Evolutionary conservation across 805 yeast species (phyloP), one percentile per base, ranked within the genome.

Genomic region (Tanozyma kutaoensis): DNA sequence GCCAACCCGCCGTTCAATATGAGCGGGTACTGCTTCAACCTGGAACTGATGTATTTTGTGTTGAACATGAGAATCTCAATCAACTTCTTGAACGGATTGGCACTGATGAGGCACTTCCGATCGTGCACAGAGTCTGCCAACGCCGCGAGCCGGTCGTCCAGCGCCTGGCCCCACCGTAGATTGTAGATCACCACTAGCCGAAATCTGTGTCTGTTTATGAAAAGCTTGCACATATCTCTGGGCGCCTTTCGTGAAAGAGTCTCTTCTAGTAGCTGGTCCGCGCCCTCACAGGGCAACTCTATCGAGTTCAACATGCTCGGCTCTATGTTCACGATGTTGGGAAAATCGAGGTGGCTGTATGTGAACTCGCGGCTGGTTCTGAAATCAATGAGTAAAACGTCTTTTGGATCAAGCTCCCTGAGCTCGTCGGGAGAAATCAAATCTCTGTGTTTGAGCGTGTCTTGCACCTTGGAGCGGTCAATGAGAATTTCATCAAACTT

Each of bases 171-270:
- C 22, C 56, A 66, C 16, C 48, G 40, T 19, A 57, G 50, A 45
- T 79, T 81, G 42, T 82, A 73, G 2, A 80, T 38, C 3, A 86
- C 74, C 2, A 88, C 58, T 24, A 72, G 51, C 26, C 76, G 81
- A 43, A 66, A 84, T 9, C 43, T 37, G 30, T 59, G 49, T 36
- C 95, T 52, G 3, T 55, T 47, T 14, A 52, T 46, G 39, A 85
- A 85, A 26, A 65, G 36, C 1, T 40, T 44, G 27, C 63, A 64
- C 40, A 82, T 91, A 3, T 46, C 45, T 10, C 58, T 59, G 2
- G 85, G 70, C 11, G 79, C 58, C 3, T 68, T 61, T 11, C 70
- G 46, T 31, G 73, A 52, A 8, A 88, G 63, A 25, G 68, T 52
- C 23, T 59, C 63, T 38, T 77, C 80, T n/a, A 86, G 51, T 29